Base-by-base conservation (phyloP, 495 filamentous ascomycete species). In the Penicillium tannophilum region DNA sequence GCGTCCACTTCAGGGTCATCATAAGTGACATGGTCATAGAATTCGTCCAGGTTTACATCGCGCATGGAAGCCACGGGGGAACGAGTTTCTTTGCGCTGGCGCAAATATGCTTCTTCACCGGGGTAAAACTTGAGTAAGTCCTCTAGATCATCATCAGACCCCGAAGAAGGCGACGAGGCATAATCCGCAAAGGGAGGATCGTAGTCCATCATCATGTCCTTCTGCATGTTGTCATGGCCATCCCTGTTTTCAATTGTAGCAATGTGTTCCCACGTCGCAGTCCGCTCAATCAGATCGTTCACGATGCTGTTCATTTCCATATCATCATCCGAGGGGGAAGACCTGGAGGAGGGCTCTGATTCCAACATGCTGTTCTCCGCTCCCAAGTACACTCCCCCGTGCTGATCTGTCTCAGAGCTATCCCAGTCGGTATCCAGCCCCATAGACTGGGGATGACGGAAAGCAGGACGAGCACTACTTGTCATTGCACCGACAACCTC, bases 81-180 rank as follows among this genome's bases (percentile, higher is more conserved):
- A 14, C 47, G 43, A 4, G 56, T 6, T 3, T 41, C 23, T 20
- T 62, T 52, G 26, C 52, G 46, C 24, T 63, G 61, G 26, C 60
- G 59, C 16, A 71, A 67, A 39, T 59, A 63, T 19, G 65, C 60
- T 20, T 63, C 65, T 31, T 73, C 66, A 20, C 71, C 73, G 7
- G 68, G 64, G 52, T 79, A 77, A 33, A 78, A 79, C 33, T 63
- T 69, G 24, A 69, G 60, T 31, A 71, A 63, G 26, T 79, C 73
- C 45, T 72, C 71, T 1, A 65, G 54, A 14, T 77, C 73, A 49
- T 71, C 61, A 41, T 74, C 68, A 4, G 58, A 48, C 0, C 46
- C 43, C 0, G 62, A 54, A 2, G 62, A 51, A 0, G 65, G 60
- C 7, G 66, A 64, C 0, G 62, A 24, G 5, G 50, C 46, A 8